These are phyloP conservation scores for Isoetes engelmannii DNA, from an alignment of 83 land plant species.

Conservation along the genomic window DNA sequence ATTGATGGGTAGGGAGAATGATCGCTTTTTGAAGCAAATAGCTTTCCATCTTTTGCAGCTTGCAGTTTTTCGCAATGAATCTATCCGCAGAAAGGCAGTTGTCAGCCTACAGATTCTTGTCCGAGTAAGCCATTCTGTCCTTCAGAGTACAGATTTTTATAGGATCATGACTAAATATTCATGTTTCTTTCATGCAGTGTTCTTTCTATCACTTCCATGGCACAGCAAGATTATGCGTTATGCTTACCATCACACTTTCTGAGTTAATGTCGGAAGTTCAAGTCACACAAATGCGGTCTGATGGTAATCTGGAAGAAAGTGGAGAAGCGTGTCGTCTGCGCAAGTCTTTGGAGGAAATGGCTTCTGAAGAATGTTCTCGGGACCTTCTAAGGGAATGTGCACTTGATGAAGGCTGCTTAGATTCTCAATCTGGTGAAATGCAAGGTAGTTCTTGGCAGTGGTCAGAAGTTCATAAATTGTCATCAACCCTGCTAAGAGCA, in stretches of 20 bases:
- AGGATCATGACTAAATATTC: neutral
- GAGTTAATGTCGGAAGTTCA: constrained; percentile 98
- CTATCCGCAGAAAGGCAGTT: constrained; percentile 82
- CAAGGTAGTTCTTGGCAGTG: constrained; percentile 71
- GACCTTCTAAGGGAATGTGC: constrained; percentile 58
- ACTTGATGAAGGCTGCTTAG: constrained; percentile 52
- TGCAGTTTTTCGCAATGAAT: constrained; percentile 89
- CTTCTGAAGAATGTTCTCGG: constrained; percentile 44
- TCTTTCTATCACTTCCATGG: constrained; percentile 71
- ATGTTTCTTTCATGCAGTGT: constrained; percentile 47
- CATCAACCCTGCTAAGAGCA: constrained; percentile 69
- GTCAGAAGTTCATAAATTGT: constrained; percentile 61
- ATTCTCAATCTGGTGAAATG: constrained; percentile 43
- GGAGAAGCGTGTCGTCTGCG: constrained; percentile 85
- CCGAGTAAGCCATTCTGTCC: constrained; percentile 47
- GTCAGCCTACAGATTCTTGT: constrained; percentile 88
- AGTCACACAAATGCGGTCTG: constrained; percentile 88
- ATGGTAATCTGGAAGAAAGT: constrained; percentile 84
- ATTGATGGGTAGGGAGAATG: constrained; percentile 91
- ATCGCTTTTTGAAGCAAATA: constrained; percentile 90
- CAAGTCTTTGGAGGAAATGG: constrained; percentile 75
- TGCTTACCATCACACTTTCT: constrained; percentile 96
- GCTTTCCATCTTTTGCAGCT: constrained; percentile 89
- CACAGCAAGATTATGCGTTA: constrained; percentile 83
- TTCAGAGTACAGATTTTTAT: neutral